phyloP scores from a whole-genome alignment of 768 basidiomycete genomes.

The Saitozyma sp. region DNA sequence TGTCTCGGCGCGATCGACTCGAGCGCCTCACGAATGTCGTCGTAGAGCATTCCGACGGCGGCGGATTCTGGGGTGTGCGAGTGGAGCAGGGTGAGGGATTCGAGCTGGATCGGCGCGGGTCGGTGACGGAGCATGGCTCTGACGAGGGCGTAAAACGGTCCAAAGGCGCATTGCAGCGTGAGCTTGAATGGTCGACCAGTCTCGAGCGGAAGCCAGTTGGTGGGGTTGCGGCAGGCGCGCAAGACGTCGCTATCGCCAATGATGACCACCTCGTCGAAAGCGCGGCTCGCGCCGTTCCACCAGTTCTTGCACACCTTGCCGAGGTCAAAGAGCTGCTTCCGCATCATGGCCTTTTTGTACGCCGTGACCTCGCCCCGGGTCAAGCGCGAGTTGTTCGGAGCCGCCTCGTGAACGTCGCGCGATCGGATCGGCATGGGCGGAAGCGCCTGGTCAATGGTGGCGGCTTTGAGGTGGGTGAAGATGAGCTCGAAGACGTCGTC shows the following conservation, averaged over 20 bases:
- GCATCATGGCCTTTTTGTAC: constrained; percentile 14
- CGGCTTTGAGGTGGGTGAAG: constrained; percentile 1
- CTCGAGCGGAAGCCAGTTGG: constrained; percentile 5
- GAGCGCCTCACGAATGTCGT: background rate
- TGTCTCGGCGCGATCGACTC: constrained; percentile 6
- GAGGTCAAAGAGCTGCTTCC: constrained; percentile 13
- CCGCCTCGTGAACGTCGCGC: background rate
- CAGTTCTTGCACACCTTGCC: constrained; percentile 17
- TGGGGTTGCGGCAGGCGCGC: background rate
- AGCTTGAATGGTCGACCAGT: constrained; percentile 6
- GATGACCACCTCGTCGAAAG: constrained; percentile 16
- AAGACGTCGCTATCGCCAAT: constrained; percentile 15
- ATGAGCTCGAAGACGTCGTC: constrained; percentile 12
- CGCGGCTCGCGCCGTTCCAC: constrained; percentile 10
- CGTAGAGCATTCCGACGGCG: background rate
- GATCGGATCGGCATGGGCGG: constrained; percentile 5
- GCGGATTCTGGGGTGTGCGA: constrained; percentile 6
- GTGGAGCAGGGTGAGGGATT: constrained; percentile 16
- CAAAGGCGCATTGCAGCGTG: constrained; percentile 13
- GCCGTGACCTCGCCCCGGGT: constrained; percentile 19
- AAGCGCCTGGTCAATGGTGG: constrained; percentile 2
- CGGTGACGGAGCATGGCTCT: background rate
- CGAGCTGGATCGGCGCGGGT: constrained; percentile 5
- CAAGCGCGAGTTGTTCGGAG: constrained; percentile 9
- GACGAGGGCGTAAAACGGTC: constrained; percentile 4